These are phyloP conservation scores for Ophiocordyceps unilateralis DNA, from an alignment of 2,329 filamentous ascomycete species.

Conservation along the genomic window DNA sequence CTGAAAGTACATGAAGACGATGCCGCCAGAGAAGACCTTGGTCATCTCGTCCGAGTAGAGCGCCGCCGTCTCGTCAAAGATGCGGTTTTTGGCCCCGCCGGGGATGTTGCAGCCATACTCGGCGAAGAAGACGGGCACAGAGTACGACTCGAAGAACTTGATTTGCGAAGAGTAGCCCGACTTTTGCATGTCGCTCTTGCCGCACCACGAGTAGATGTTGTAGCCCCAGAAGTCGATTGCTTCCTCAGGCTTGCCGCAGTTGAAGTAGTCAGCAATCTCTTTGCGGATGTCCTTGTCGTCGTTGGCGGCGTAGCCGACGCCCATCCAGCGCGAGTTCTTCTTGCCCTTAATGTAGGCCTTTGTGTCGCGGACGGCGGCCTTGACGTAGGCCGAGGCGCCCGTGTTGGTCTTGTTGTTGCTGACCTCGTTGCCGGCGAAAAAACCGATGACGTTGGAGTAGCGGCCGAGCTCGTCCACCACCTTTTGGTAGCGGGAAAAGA, in stretches of 20 bases:
- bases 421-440: slow-evolving; percentile 98
- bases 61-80: slow-evolving; percentile 69
- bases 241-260: slow-evolving; percentile 51
- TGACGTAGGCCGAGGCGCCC: slow-evolving; percentile 79
- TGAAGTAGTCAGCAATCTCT: slow-evolving; percentile 81
- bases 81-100: slow-evolving; percentile 43
- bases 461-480: slow-evolving; percentile 69
- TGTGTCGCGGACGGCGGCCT: slow-evolving; percentile 90
- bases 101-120: slow-evolving; percentile 89
- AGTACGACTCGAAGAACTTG: slow-evolving; percentile 74
- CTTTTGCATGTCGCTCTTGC: slow-evolving; percentile 54
- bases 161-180: slow-evolving; percentile 76
- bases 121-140: slow-evolving; percentile 92
- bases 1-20: slow-evolving; percentile 98
- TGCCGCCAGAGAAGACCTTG: slow-evolving; percentile 79
- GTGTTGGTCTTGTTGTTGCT: slow-evolving; percentile 83
- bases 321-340: slow-evolving; percentile 62
- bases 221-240: slow-evolving; percentile 97
- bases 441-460: slow-evolving; percentile 86
- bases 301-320: slow-evolving; percentile 91
- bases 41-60: slow-evolving; percentile 74
- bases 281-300: slow-evolving; percentile 73
- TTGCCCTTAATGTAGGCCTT: slow-evolving; percentile 83
- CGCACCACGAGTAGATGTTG: slow-evolving; percentile 99
- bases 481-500: slow-evolving; percentile 65